Percentiles rank a stretch among this genome's conserved stretches.
phyloP scores from a whole-genome alignment of 202 grass and related monocot species.

The Setaria italica region DNA sequence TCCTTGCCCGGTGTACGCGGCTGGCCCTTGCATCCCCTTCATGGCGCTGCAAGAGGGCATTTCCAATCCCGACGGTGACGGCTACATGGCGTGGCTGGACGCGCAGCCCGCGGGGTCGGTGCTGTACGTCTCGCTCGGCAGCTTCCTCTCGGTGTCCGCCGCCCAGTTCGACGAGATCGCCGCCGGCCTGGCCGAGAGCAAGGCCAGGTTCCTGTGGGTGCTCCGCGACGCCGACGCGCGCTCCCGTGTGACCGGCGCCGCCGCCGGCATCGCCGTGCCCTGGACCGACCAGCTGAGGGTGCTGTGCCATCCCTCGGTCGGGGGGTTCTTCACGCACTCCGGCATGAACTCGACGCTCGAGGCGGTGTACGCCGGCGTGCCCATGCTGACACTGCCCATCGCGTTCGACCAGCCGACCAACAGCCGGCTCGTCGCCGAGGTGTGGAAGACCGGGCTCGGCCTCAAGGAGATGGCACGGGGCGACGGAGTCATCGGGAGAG shows the following conservation, averaged over 20 bases:
- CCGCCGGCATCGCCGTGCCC: conserved; percentile 45
- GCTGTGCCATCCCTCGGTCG: conserved; percentile 59
- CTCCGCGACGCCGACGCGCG: conserved; percentile 42
- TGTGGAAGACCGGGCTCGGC: conserved; percentile 57
- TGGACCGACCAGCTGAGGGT: conserved; percentile 75
- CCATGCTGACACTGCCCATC: conserved; percentile 68
- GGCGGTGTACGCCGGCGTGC: conserved; percentile 66
- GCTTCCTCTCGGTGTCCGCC: conserved; percentile 72
- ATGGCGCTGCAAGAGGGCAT: conserved; percentile 30
- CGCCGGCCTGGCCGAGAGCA: conserved; percentile 48
- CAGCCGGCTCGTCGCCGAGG: conserved; percentile 57
- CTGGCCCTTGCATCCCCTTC: conserved; percentile 59
- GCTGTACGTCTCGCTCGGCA: conserved; percentile 76
- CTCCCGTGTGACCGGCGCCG: conserved; percentile 16
- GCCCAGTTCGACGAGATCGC: conserved; percentile 73
- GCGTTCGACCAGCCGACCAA: conserved; percentile 59
- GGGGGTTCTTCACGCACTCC: conserved; percentile 66
- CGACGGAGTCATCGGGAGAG: conserved; percentile 51
- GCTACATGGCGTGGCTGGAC: conserved; percentile 68
- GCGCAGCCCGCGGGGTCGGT: conserved; percentile 52
- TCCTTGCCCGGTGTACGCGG: conserved; percentile 46
- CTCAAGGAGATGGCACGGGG: conserved; percentile 55
- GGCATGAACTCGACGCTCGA: conserved; percentile 79
- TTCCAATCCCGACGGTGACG: background rate
- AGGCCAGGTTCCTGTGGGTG: conserved; percentile 64